Conservation (phyloP, 768 basidiomycete genomes). For the Neoboletus magnificus region DNA sequence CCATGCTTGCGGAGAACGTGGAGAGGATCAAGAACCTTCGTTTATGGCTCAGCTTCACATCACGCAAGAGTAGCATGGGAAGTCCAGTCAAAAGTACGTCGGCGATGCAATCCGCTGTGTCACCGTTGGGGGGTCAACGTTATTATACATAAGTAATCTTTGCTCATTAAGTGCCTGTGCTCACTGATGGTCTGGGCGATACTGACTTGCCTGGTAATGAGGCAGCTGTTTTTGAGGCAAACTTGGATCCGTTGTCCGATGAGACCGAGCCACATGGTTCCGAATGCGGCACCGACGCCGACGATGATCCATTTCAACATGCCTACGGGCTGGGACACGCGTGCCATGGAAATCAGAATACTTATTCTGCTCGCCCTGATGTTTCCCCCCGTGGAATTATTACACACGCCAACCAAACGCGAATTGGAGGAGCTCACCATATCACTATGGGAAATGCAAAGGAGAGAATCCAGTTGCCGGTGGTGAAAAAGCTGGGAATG, state of each 20-base stretch:
- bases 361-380: not conserved
- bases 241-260: not conserved
- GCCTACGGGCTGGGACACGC: not conserved
- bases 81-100: slow-evolving; percentile 1
- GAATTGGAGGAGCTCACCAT: not conserved
- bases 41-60: not conserved
- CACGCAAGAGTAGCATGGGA: slow-evolving; percentile 1
- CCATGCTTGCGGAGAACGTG: not conserved
- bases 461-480: not conserved
- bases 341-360: not conserved
- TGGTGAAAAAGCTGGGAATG: not conserved
- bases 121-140: not conserved
- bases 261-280: not conserved
- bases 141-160: not conserved
- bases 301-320: not conserved
- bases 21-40: not conserved
- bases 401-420: not conserved
- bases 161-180: not conserved
- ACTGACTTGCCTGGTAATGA: not conserved
- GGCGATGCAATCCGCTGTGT: not conserved
- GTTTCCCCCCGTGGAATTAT: not conserved
- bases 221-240: not conserved
- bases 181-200: not conserved
- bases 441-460: not conserved
- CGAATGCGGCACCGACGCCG: not conserved